Evolutionary conservation across 2,329 filamentous ascomycete species (phyloP).

Genomic region (Beauveria rudraprayagi): DNA sequence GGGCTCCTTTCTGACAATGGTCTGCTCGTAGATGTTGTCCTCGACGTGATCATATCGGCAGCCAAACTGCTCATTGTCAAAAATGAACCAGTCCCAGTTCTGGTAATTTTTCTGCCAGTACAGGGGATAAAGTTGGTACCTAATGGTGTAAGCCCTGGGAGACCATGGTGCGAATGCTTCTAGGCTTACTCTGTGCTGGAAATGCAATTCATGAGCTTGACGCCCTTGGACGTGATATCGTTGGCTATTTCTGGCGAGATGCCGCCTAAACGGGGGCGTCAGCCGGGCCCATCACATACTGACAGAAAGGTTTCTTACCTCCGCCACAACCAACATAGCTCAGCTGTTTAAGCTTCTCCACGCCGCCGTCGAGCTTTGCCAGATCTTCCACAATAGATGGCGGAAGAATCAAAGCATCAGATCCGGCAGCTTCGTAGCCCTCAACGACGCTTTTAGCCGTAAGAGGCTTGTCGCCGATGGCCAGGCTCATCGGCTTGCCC

Average conservation of each 20-base stretch:
- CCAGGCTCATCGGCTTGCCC: background rate
- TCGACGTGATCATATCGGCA: conserved; percentile 30
- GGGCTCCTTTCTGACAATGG: conserved; percentile 29
- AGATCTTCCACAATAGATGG: conserved; percentile 11
- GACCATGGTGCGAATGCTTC: background rate
- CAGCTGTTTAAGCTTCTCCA: conserved; percentile 1
- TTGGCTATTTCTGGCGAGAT: conserved; percentile 29
- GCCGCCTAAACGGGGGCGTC: conserved; percentile 20
- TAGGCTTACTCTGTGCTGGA: conserved; percentile 32
- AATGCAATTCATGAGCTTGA: conserved; percentile 28
- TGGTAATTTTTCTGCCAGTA: conserved; percentile 24
- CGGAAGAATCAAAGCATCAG: background rate
- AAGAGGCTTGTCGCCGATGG: background rate
- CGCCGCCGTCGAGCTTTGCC: background rate
- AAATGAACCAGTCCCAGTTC: conserved; percentile 34
- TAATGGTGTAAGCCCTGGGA: conserved; percentile 11
- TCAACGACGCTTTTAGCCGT: background rate
- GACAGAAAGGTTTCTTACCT: background rate
- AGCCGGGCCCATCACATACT: background rate
- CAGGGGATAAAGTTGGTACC: conserved; percentile 25
- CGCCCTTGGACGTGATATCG: conserved; percentile 26
- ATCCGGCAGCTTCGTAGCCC: conserved; percentile 1
- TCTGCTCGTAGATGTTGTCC: conserved; percentile 29
- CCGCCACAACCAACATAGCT: conserved; percentile 10
- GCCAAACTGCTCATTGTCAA: conserved; percentile 29